Evolutionary conservation across 228 moss, liverwort and hornwort species (phyloP), one percentile per base, ranked within the genome.

Genomic region (Sphagnum fallax): DNA sequence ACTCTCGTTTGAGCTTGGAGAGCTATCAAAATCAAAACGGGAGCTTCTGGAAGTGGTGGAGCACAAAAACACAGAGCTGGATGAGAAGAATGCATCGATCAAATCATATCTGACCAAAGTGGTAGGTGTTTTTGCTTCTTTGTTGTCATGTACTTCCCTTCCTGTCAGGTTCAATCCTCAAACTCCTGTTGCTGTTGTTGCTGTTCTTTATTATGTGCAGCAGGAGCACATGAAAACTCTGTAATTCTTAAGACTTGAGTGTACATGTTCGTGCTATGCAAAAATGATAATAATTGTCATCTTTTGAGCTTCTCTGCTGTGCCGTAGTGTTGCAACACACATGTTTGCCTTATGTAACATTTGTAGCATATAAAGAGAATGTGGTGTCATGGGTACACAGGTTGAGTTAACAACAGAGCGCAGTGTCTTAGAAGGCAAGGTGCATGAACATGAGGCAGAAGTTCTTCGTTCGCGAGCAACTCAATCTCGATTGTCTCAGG

Each of bases 351-450:
- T 32, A 32, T 32, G 32, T 32, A 32, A 32, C 2, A 2, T 32
- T 32, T 32, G 32, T 32, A 3, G 32, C 32, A 32, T 32, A 32
- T 32, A 32, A 32, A 32, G 32, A 32, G 32, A 32, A 50, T 51
- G 67, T 50, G 52, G 15, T 52, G 67, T 49, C 6, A 47, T 62
- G 7, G 11, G 9, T 67, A 11, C 66, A 67, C 87, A 96, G 96
- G 89, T 96, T 71, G 82, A 75, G 53, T 73, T 98, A 77, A 93
- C 93, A 72, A 89, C 93, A 76, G 97, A 98, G 66, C 87, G 93
- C 63, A 89, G 90, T 75, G 65, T 72, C 53, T 79, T 88, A 10
- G 97, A 98, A 86, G 88, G 90, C 52, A 93, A 89, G 73, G 71
- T 89, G 65, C 93, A 91, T 75, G 93, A 91, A 75, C 82, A 82